Evolutionary conservation across 83 land plant genomes (phyloP), one percentile per base, ranked within the genome.

Genomic region (Picea abies): DNA sequence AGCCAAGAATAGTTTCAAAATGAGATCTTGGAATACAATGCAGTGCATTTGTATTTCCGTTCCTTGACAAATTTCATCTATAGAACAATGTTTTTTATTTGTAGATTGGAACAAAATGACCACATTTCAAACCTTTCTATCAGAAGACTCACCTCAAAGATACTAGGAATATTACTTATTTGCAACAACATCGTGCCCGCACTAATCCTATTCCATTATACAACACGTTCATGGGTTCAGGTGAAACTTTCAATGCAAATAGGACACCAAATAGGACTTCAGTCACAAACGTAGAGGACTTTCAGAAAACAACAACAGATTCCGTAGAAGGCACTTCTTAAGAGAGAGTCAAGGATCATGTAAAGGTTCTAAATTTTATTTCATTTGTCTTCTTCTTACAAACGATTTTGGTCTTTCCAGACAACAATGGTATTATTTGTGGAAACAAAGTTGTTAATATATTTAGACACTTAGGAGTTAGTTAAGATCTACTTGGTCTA

Each of bases 161-260:
- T 19, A 92, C 92, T 66, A 89, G 92, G 70, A 91, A 91, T 65
- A 88, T 85, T 79, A 88, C 94, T 66, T 84, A 89, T 80, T 88
- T 90, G 39, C 86, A 84, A 39, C 86, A 69, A 63, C 84, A 86
- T 83, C 47, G 83, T n/a, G 73, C 90, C 32, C 85, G 90, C 52
- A 85, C 90, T 12, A 91, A 85, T 63, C 86, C 88, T 69, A 82
- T 84, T 84, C 82, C 93, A n/a, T 37, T 79, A 58, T 80, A 85
- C 60, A 73, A 73, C 22, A 44, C 77, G 19, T 17, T 26, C 77
- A 25, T 73, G 25, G 47, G 47, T 22, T 73, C 58, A 73, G 77
- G 77, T 73, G 77, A 58, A 73, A 44, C 12, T 39, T 73, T 37
- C 77, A 73, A 44, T 73, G 44, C 77, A 47, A 73, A 73, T 25